Evolutionary conservation across 1,284 basidiomycete species (phyloP), one percentile per base, ranked within the genome.

Genomic region (Golubevia sp.): DNA sequence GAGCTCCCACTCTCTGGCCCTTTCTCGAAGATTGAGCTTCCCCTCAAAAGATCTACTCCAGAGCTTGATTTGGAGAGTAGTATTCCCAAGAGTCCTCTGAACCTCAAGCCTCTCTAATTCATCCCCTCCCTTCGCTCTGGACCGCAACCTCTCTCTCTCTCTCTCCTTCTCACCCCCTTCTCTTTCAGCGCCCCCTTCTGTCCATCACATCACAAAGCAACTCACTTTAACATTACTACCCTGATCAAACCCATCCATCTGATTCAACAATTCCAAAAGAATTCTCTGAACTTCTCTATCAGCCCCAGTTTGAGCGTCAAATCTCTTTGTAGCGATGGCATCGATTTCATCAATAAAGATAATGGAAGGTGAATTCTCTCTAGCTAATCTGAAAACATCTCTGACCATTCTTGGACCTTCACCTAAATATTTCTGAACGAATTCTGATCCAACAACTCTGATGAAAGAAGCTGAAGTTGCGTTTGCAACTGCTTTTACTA

Each of bases 231-330:
- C 97, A 77, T 96, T 99, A 84, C 93, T 96, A 4, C 92, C 93
- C 85, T 99, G 97, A 85, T 99, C 97, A 86, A 99, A 99, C 70
- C 97, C 97, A 79, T 99, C 97, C 97, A 99, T 99, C 84, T 99
- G 97, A 84, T 97, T 99, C 67, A 99, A 88, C 66, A 99, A 86
- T 84, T 99, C 97, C n/a, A 99, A 90, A 70, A 99, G 85, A 82
- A 99, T 99, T 86, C 97, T 93, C 85, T 99, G 97, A 20, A 99
- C 97, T 86, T 99, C 97, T 74, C 97, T 89, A 86, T 99, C 97
- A 13, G 97, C 97, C 80, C 97, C 97, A 1, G 97, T 99, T 85
- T 99, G 97, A 2, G 97, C 97, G 80, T 99, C 97, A 86, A 99
- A 99, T 84, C 97, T 94, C 86, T 99, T 99, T 49, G 97, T 99